phyloP scores from a whole-genome alignment of 441 rosid species.

The Euphorbia celastroides region DNA sequence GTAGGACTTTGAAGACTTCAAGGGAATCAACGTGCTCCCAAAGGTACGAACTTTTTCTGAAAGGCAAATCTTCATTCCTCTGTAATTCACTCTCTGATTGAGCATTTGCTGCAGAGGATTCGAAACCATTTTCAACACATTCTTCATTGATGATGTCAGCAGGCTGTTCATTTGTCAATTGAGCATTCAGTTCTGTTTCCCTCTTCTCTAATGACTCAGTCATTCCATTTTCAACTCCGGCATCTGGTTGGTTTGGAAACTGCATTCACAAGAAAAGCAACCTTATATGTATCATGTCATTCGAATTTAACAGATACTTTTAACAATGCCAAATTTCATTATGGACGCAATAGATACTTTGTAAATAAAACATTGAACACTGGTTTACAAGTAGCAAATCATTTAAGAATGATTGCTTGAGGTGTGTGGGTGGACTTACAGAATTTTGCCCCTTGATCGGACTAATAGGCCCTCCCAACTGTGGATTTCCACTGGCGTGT shows the following conservation, averaged over 20 bases:
- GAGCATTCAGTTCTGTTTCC: neutral
- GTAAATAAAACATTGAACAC: too few species aligned
- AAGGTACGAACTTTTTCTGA: neutral
- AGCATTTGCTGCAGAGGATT: neutral
- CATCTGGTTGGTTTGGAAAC: neutral
- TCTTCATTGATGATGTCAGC: neutral
- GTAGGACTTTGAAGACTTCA: conserved; percentile 1
- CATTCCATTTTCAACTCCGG: neutral
- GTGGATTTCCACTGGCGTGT: too few species aligned
- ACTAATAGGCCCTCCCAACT: too few species aligned
- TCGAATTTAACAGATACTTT: too few species aligned
- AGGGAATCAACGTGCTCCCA: conserved; percentile 12
- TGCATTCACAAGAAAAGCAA: neutral
- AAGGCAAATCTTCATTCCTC: neutral
- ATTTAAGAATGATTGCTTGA: too few species aligned
- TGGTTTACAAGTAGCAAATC: too few species aligned
- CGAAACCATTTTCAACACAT: neutral
- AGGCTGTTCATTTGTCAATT: neutral
- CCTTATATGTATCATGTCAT: neutral
- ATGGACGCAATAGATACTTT: neutral
- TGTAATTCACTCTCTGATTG: neutral
- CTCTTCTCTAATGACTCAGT: neutral
- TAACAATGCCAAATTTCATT: neutral
- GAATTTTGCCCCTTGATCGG: too few species aligned
- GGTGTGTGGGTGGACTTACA: too few species aligned